A percentile compares a stretch with the other conserved stretches of the same genome.
These are phyloP conservation scores for Penicillium sp. DNA, from an alignment of 2,329 filamentous ascomycete species.

Conservation along the genomic window DNA sequence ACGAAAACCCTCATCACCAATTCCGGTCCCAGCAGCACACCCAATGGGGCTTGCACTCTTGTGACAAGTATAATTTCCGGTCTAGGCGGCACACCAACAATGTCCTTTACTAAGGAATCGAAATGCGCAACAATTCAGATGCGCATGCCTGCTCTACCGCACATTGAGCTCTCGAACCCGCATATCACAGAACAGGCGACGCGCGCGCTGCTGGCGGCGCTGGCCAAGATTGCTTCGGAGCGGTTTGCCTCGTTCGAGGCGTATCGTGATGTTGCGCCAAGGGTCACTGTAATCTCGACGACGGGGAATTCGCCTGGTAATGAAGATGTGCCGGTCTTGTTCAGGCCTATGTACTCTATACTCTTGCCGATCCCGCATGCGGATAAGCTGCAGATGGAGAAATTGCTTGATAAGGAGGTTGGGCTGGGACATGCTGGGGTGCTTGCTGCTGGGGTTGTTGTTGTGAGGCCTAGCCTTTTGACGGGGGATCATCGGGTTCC, in stretches of 20 bases:
- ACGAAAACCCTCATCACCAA: constrained; percentile 26
- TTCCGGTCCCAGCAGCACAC: constrained; percentile 8
- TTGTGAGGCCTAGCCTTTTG: constrained; percentile 30
- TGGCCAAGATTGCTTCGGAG: constrained; percentile 13
- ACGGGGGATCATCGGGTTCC: constrained; percentile 22
- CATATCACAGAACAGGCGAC: constrained; percentile 28
- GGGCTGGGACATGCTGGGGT: constrained; percentile 7
- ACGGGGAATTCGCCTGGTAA: constrained; percentile 24
- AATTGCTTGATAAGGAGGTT: constrained; percentile 19
- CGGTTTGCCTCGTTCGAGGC: constrained; percentile 1
- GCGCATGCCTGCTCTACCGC: constrained; percentile 9
- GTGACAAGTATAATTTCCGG: constrained; percentile 43
- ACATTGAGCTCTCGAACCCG: constrained; percentile 26
- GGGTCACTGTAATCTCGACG: constrained; percentile 25
- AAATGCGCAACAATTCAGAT: constrained; percentile 2
- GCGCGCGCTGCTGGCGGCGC: constrained; percentile 20
- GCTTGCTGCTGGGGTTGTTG: constrained; percentile 15
- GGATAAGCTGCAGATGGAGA: constrained; percentile 31
- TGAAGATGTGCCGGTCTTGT: constrained; percentile 25
- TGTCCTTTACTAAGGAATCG: constrained; percentile 13
- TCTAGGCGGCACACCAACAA: constrained; percentile 33
- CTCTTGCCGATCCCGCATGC: constrained; percentile 26
- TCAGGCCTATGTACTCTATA: constrained; percentile 26
- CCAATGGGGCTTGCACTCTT: constrained; percentile 12
- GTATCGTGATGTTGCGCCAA: constrained; percentile 14